These are phyloP conservation scores for Diutina pseudorugosa DNA, from an alignment of 1,139 yeast species.

Conservation along the genomic window DNA sequence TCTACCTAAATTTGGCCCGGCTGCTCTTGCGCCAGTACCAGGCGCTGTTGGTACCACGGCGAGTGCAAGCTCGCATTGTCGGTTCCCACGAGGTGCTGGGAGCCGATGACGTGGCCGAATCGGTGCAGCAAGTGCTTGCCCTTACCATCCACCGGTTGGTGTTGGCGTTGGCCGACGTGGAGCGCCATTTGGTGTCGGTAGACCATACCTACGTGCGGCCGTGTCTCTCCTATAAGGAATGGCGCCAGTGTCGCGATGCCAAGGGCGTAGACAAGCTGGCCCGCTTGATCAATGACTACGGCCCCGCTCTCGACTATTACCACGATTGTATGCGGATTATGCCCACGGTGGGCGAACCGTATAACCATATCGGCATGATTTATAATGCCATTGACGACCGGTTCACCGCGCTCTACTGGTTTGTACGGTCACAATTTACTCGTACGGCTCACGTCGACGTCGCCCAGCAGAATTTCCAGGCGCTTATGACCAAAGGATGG, in stretches of 20 bases:
- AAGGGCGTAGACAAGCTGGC: constrained; percentile 24
- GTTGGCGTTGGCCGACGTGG: constrained; percentile 45
- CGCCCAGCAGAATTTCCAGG: constrained; percentile 27
- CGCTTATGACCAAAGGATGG: constrained; percentile 21
- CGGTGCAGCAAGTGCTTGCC: not conserved
- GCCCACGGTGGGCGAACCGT: constrained; percentile 59
- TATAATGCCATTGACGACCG: constrained; percentile 26
- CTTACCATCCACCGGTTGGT: constrained; percentile 29
- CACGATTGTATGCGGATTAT: constrained; percentile 43
- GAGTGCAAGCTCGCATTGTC: not conserved
- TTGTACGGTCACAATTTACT: constrained; percentile 46
- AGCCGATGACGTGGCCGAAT: not conserved
- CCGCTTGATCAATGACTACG: constrained; percentile 9
- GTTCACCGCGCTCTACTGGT: constrained; percentile 29
- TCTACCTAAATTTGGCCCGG: constrained; percentile 30
- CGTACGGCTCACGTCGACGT: constrained; percentile 33
- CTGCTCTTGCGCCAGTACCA: constrained; percentile 17
- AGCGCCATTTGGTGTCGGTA: constrained; percentile 41
- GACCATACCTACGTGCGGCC: constrained; percentile 31
- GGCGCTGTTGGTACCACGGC: not conserved
- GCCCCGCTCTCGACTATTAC: constrained; percentile 18
- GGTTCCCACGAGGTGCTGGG: not conserved
- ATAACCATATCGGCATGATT: constrained; percentile 53
- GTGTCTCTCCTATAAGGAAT: constrained; percentile 18
- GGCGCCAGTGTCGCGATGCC: constrained; percentile 15